Evolutionary conservation across 345 rosid species (phyloP).

Genomic region (Trapa incisa): DNA sequence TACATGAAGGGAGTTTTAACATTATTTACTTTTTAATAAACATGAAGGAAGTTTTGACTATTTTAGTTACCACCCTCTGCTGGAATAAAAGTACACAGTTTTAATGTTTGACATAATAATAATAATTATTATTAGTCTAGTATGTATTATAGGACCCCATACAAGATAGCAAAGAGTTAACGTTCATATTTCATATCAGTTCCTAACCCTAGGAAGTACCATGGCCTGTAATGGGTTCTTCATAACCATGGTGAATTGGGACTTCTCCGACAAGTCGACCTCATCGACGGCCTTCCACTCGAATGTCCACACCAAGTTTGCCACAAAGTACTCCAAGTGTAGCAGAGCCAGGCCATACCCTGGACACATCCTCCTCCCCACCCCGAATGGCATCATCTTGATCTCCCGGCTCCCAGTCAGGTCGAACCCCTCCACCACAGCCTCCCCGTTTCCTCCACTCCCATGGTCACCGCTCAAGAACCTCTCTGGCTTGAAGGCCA

Average conservation of each 20-base stretch:
- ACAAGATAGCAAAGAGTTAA: no score
- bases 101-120: no score
- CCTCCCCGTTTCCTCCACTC: neutral
- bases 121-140: no score
- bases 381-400: slow-evolving; percentile 17
- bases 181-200: no score
- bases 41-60: no score
- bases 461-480: neutral
- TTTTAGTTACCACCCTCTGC: no score
- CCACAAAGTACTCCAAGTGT: slow-evolving; percentile 10
- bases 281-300: slow-evolving; percentile 6
- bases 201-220: neutral
- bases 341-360: slow-evolving; percentile 1
- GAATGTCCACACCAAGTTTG: slow-evolving; percentile 8
- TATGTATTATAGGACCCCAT: no score
- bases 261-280: slow-evolving; percentile 8
- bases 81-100: no score
- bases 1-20: no score
- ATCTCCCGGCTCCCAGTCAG: slow-evolving; percentile 11
- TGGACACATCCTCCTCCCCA: slow-evolving; percentile 13
- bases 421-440: slow-evolving; percentile 1
- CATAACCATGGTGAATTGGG: neutral
- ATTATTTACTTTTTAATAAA: no score
- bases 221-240: slow-evolving; percentile 3
- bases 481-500: slow-evolving; percentile 5